phyloP scores from a whole-genome alignment of 2,329 filamentous ascomycete species.

The Colletotrichum zoysiae region DNA sequence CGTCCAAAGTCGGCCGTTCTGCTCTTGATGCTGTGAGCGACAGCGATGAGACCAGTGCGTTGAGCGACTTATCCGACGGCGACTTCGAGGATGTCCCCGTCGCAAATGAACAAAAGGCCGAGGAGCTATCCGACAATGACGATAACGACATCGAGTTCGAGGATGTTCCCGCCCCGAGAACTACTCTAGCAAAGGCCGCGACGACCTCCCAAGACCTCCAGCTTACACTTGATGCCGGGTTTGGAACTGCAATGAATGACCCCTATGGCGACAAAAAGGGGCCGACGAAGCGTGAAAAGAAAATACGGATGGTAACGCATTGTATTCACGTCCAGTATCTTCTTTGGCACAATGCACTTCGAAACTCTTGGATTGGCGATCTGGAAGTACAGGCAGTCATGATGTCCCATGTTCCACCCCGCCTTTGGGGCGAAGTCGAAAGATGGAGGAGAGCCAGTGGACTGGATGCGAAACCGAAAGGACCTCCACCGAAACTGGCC shows the following conservation, averaged over 20 bases:
- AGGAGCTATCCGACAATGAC: conserved; percentile 56
- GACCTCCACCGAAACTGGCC: conserved; percentile 47
- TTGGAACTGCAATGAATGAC: conserved; percentile 71
- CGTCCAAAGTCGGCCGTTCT: conserved; percentile 57
- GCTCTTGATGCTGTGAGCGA: conserved; percentile 59
- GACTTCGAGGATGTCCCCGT: conserved; percentile 65
- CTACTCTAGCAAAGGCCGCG: conserved; percentile 57
- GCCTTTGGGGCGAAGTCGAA: conserved; percentile 78
- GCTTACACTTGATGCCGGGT: conserved; percentile 74
- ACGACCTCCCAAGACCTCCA: conserved; percentile 76
- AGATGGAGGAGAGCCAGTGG: conserved; percentile 80
- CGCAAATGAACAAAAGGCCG: conserved; percentile 57
- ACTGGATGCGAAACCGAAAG: conserved; percentile 59
- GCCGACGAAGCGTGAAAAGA: conserved; percentile 84
- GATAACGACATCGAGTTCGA: conserved; percentile 75
- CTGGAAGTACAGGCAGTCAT: conserved; percentile 79
- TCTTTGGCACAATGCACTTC: conserved; percentile 88
- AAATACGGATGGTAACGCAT: conserved; percentile 83
- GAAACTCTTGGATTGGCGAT: conserved; percentile 88
- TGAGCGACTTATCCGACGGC: conserved; percentile 68
- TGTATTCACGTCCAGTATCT: conserved; percentile 89
- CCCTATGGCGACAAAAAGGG: conserved; percentile 80
- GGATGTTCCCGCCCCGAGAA: conserved; percentile 60
- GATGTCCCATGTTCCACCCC: conserved; percentile 77
- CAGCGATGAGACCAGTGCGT: conserved; percentile 60